Conservation (phyloP, 371 early-diverging fungal genomes). For the Sporodiniella umbellata region DNA sequence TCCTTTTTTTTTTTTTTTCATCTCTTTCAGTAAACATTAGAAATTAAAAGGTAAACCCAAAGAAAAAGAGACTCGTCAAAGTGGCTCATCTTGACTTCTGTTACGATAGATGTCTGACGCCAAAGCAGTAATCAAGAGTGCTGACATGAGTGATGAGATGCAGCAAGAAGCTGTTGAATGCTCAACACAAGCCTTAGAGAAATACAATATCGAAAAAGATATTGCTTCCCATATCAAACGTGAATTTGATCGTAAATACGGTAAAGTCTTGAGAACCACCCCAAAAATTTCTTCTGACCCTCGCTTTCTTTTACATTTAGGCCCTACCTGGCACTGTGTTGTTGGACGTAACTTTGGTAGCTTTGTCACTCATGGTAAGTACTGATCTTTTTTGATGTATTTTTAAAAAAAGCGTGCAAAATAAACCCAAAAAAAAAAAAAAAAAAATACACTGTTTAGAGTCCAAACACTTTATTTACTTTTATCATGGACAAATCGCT, state of each 20-base stretch:
- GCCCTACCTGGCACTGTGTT: constrained; percentile 97
- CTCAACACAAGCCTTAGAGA: constrained; percentile 89
- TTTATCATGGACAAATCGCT: constrained; percentile 94
- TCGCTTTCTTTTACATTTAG: no score
- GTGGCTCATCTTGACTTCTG: neutral
- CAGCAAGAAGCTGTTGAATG: constrained; percentile 93
- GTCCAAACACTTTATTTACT: constrained; percentile 96
- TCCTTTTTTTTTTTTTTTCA: neutral
- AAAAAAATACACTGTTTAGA: constrained; percentile 34
- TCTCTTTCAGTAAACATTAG: no score
- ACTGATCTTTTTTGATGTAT: no score
- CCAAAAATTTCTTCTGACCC: no score
- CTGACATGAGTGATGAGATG: constrained; percentile 97
- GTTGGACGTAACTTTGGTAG: constrained; percentile 98
- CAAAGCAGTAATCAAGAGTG: constrained; percentile 93
- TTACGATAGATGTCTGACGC: constrained; percentile 54
- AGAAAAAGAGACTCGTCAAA: neutral
- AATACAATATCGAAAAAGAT: constrained; percentile 95
- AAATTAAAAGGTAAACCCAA: neutral
- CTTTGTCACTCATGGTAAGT: constrained; percentile 93
- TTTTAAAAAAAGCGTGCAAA: no score
- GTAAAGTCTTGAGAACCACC: constrained; percentile 29
- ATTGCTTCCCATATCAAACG: constrained; percentile 96
- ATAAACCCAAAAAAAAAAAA: neutral
- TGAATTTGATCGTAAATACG: constrained; percentile 97